phyloP scores from a whole-genome alignment of 305 asterid genomes.

The Striga hermonthica region DNA sequence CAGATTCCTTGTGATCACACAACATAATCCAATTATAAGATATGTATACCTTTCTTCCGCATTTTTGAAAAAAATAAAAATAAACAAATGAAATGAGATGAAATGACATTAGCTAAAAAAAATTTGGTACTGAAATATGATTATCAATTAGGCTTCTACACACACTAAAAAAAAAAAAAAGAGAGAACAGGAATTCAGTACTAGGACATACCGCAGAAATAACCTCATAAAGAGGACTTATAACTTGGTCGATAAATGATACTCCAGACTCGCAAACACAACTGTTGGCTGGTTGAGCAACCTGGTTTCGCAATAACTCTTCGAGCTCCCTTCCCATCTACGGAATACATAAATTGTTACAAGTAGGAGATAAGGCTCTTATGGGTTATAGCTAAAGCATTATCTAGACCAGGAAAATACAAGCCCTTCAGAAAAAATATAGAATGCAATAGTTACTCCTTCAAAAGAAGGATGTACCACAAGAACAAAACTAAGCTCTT shows the following conservation, averaged over 20 bases:
- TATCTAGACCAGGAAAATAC: conserved; percentile 13
- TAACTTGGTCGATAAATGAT: conserved; percentile 86
- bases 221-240: conserved; percentile 75
- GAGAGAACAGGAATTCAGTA: conserved; percentile 24
- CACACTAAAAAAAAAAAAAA: background rate
- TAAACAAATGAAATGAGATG: conserved; percentile 13
- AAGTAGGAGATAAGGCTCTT: conserved; percentile 27
- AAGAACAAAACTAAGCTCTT: conserved; percentile 14
- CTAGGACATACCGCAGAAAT: conserved; percentile 72
- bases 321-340: conserved; percentile 98
- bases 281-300: conserved; percentile 82
- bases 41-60: background rate
- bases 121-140: conserved; percentile 15
- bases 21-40: conserved; percentile 18
- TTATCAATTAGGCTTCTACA: background rate
- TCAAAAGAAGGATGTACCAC: conserved; percentile 14
- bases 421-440: conserved; percentile 4
- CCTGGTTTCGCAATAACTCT: conserved; percentile 60
- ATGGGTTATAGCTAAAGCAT: conserved; percentile 24
- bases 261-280: conserved; percentile 73
- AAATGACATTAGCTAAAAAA: too few relatives aligned
- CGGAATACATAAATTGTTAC: conserved; percentile 35
- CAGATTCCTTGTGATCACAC: conserved; percentile 71
- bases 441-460: conserved; percentile 3
- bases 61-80: background rate